Conservation (phyloP, 495 filamentous ascomycete genomes). For the Tuber calosporum region DNA sequence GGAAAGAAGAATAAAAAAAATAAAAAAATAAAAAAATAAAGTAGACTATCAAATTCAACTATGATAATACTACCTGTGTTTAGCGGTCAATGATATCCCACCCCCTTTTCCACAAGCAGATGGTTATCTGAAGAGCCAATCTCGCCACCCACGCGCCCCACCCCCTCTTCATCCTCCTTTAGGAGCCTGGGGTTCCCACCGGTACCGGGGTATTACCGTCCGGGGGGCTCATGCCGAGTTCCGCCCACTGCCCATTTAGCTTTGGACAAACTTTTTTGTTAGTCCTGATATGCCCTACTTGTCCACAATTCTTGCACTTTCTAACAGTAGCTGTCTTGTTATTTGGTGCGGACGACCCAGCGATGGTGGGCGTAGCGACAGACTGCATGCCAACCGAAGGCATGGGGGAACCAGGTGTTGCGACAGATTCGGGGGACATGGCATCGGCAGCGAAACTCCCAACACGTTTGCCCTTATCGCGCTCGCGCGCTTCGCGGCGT, state of each 20-base stretch:
- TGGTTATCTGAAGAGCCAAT: neutral
- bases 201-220: neutral
- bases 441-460: constrained; percentile 50
- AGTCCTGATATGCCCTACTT: constrained; percentile 73
- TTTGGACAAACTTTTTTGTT: constrained; percentile 42
- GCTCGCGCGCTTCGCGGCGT: constrained; percentile 81
- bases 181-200: neutral
- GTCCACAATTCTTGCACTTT: constrained; percentile 95
- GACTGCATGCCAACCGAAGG: neutral
- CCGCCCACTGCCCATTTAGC: constrained; percentile 39
- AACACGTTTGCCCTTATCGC: constrained; percentile 49
- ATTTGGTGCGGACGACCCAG: constrained; percentile 23
- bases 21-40: neutral
- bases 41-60: neutral
- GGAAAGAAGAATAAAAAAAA: neutral
- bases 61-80: neutral
- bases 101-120: neutral
- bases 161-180: neutral
- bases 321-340: constrained; percentile 61
- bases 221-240: constrained; percentile 40
- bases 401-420: constrained; percentile 35
- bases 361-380: constrained; percentile 29
- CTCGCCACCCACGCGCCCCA: neutral
- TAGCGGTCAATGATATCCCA: neutral
- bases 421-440: constrained; percentile 37